Base-by-base conservation (phyloP, 495 filamentous ascomycete genomes). In the Penicillium dipodomyicola region DNA sequence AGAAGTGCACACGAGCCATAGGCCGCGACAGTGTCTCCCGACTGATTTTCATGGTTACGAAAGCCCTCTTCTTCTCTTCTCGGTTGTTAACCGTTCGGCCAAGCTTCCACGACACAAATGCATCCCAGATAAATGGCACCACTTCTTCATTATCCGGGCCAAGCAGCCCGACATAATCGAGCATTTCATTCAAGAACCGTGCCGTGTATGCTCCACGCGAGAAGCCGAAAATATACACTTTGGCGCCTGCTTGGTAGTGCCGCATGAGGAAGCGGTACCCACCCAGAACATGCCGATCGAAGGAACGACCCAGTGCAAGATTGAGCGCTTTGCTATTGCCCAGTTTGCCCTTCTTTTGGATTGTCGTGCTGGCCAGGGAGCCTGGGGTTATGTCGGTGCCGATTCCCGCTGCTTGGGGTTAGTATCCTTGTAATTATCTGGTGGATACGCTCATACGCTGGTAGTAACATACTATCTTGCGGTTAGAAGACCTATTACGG, bases 201-300 rank as follows among this genome's bases (percentile, higher is more conserved):
- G 90, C 90, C 9, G 87, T 88, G 63, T 92, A 95, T 12, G 88
- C 86, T 9, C 90, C 90, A 6, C 90, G 82, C 3, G 82, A 86
- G 77, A 93, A 95, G 15, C 90, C 90, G 51, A 93, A 92, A 58
- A 93, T 80, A 55, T 76, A 84, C 33, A 92, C 89, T 57, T 89
- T 81, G 55, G 91, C 86, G 1, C 87, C 89, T 0, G 80, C 76
- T 11, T 75, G 70, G 67, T 93, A 93, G 67, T 88, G 89, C n/a
- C 87, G 82, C 90, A 95, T 95, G n/a, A 93, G 72, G 65, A 92
- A 93, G 53, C 84, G 84, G 67, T 95, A 95, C 5, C 87, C 89
- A 3, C 82, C 89, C 43, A 92, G 79, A n/a, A 90, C 87, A 71
- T 94, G 90, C 3, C 86, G 78, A 53, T 83, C 84, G 57, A 93